phyloP scores from a whole-genome alignment of 1,284 basidiomycete species.

The Moesziomyces antarcticus region DNA sequence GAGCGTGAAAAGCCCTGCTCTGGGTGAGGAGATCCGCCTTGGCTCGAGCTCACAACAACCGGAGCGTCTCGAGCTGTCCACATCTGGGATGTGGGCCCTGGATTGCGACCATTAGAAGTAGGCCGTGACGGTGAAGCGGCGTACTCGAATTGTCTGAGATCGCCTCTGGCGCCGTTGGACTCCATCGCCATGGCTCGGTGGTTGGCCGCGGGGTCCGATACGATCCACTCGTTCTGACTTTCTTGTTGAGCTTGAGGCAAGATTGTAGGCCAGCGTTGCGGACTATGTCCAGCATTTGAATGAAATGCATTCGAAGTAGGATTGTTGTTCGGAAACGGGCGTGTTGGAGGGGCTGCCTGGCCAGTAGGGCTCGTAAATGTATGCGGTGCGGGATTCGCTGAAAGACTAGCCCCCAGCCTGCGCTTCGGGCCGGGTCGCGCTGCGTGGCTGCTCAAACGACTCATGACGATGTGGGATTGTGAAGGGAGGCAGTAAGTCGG shows the following conservation, averaged over 20 bases:
- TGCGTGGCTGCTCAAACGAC: neutral
- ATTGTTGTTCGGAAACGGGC: too few species aligned
- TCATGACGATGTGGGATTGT: neutral
- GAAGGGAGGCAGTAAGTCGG: too few species aligned
- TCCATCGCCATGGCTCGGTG: neutral
- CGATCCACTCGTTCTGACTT: neutral
- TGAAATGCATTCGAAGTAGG: neutral
- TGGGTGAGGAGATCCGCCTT: neutral
- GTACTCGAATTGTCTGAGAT: neutral
- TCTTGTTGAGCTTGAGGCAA: neutral
- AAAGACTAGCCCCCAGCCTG: neutral
- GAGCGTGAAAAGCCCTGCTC: neutral
- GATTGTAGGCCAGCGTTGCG: neutral
- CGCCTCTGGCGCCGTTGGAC: too few species aligned
- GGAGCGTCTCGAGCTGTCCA: neutral
- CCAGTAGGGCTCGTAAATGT: too few species aligned
- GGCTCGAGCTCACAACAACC: neutral
- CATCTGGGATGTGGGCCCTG: neutral
- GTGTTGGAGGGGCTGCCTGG: neutral
- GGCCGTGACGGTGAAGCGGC: neutral
- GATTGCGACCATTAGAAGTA: neutral
- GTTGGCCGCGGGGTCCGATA: too few species aligned
- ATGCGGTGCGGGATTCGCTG: too few species aligned
- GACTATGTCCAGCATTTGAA: neutral
- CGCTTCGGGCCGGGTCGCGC: neutral